Evolutionary conservation across 106 monocot genomes (phyloP).

Genomic region (Dendrobium officinale): DNA sequence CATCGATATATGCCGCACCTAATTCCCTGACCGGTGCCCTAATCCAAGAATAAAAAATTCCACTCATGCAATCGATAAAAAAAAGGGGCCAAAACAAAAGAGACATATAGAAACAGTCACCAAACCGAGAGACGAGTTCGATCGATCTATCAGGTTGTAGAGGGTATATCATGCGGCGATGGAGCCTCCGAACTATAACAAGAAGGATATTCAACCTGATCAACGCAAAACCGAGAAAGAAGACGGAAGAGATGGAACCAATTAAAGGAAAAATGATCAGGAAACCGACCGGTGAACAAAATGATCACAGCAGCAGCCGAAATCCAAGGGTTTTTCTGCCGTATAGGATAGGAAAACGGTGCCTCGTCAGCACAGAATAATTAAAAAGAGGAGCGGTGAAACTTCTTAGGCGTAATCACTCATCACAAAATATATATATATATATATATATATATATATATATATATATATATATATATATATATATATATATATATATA

Average conservation of each 20-base stretch:
- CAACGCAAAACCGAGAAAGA: neutral
- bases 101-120: neutral
- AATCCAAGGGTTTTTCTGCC: too few relatives aligned
- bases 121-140: neutral
- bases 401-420: too few relatives aligned
- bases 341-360: too few relatives aligned
- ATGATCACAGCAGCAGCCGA: too few relatives aligned
- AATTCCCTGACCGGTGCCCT: neutral
- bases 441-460: too few relatives aligned
- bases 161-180: neutral
- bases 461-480: too few relatives aligned
- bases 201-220: neutral
- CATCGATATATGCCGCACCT: slow-evolving; percentile 26
- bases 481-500: too few relatives aligned
- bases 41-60: neutral
- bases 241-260: neutral
- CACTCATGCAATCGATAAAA: neutral
- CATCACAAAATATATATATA: too few relatives aligned
- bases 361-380: too few relatives aligned
- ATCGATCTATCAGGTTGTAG: neutral
- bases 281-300: neutral
- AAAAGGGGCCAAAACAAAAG: neutral
- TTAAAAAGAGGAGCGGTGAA: too few relatives aligned
- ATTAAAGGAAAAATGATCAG: neutral
- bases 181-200: neutral